A percentile compares a stretch with the other conserved stretches of the same genome.
Evolutionary conservation across 2,329 filamentous ascomycete species (phyloP).

Genomic region (Neofusicoccum parvum): DNA sequence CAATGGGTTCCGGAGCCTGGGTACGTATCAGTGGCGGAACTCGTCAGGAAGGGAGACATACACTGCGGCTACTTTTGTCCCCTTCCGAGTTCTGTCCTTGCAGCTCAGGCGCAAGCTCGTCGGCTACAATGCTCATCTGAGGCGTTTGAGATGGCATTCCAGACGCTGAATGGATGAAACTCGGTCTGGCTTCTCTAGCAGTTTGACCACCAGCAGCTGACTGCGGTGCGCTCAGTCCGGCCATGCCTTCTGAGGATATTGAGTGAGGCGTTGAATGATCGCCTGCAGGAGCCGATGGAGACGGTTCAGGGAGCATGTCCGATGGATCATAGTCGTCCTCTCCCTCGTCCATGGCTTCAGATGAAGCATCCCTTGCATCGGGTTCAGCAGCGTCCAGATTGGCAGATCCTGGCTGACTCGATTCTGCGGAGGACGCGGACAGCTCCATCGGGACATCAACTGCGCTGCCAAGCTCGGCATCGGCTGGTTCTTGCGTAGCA

Average conservation of each 20-base stretch:
- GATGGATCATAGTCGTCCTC: conserved; percentile 36
- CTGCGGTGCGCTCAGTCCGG: neutral
- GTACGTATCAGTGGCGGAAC: conserved; percentile 21
- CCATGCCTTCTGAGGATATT: neutral
- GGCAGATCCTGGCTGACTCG: neutral
- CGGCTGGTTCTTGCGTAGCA: neutral
- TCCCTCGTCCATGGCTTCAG: conserved; percentile 21
- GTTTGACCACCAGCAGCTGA: neutral
- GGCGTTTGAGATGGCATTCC: conserved; percentile 24
- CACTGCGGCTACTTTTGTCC: conserved; percentile 22
- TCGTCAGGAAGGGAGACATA: conserved; percentile 26
- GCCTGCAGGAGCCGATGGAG: conserved; percentile 13
- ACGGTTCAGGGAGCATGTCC: conserved; percentile 29
- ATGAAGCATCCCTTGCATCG: conserved; percentile 24
- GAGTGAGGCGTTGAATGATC: conserved; percentile 1
- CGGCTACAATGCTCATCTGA: conserved; percentile 29
- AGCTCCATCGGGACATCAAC: neutral
- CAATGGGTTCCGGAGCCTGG: neutral
- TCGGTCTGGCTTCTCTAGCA: neutral
- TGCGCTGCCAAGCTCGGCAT: neutral
- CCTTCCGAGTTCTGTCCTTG: conserved; percentile 30
- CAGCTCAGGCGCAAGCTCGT: conserved; percentile 45
- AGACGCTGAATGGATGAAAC: neutral
- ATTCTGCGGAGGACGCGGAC: neutral
- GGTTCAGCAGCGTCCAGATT: conserved; percentile 26